These are phyloP conservation scores for Penicillium sp. DNA, from an alignment of 2,329 filamentous ascomycete genomes.

Conservation along the genomic window DNA sequence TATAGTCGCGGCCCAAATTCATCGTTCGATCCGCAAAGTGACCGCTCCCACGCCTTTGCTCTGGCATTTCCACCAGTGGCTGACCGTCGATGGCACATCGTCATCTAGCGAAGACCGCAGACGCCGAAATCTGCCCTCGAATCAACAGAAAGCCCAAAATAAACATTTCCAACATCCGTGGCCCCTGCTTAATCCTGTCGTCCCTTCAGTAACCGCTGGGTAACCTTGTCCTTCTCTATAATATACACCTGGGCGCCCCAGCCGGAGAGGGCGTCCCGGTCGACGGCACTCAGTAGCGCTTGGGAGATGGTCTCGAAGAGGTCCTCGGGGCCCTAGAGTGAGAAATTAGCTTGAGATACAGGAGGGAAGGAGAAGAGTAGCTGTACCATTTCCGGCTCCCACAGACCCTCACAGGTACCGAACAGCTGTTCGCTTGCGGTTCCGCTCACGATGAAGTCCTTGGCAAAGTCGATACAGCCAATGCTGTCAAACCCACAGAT, in stretches of 20 bases:
- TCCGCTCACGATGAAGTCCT: constrained; percentile 97
- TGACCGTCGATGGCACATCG: constrained; percentile 20
- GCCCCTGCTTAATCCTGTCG: constrained; percentile 71
- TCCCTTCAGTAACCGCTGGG: constrained; percentile 96
- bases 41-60: constrained; percentile 15
- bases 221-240: constrained; percentile 99
- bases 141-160: constrained; percentile 27
- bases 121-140: constrained; percentile 28
- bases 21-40: constrained; percentile 12
- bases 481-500: constrained; percentile 99
- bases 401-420: constrained; percentile 96
- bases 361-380: background rate
- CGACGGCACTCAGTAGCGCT: constrained; percentile 89
- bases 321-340: constrained; percentile 72
- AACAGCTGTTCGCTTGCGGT: constrained; percentile 97
- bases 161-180: constrained; percentile 16
- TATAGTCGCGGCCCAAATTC: constrained; percentile 13
- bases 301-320: constrained; percentile 99
- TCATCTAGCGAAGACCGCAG: constrained; percentile 28
- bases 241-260: constrained; percentile 99
- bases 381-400: constrained; percentile 93
- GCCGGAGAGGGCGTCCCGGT: constrained; percentile 92
- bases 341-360: constrained; percentile 19
- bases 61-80: constrained; percentile 17
- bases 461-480: constrained; percentile 98